These are phyloP conservation scores for Porcisia hertigi DNA, from an alignment of 208 protist genomes.

Conservation along the genomic window DNA sequence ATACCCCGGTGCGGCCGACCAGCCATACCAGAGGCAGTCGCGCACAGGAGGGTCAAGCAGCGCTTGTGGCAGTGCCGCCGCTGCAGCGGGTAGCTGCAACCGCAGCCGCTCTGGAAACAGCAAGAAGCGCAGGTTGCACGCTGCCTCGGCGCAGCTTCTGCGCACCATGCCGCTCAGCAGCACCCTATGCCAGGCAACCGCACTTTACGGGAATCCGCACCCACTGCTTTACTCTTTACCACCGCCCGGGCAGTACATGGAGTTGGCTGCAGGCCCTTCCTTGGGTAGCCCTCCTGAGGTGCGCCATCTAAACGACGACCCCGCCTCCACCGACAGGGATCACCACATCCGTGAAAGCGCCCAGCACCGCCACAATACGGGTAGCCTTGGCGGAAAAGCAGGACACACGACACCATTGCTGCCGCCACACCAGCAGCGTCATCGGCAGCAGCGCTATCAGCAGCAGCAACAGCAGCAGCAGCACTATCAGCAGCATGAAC, in stretches of 20 bases:
- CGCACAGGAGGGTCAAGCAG: slow-evolving; percentile 5
- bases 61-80: slow-evolving; percentile 8
- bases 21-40: slow-evolving; percentile 41
- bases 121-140: slow-evolving; percentile 6
- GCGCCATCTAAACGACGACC: background rate
- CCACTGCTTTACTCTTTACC: slow-evolving; percentile 63
- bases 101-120: slow-evolving; percentile 16
- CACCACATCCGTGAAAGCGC: background rate
- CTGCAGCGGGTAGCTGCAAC: slow-evolving; percentile 14
- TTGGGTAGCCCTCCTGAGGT: slow-evolving; percentile 5
- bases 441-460: background rate
- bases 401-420: background rate
- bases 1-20: slow-evolving; percentile 60
- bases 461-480: background rate
- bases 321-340: background rate
- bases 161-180: slow-evolving; percentile 57
- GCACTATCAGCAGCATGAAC: background rate
- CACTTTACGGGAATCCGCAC: slow-evolving; percentile 80
- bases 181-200: slow-evolving; percentile 54
- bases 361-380: background rate
- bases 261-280: slow-evolving; percentile 1
- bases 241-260: slow-evolving; percentile 10
- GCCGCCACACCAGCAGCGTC: background rate
- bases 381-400: background rate
- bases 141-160: slow-evolving; percentile 42